These are phyloP conservation scores for Dioscorea alata DNA, from an alignment of 106 monocot species.

Conservation along the genomic window DNA sequence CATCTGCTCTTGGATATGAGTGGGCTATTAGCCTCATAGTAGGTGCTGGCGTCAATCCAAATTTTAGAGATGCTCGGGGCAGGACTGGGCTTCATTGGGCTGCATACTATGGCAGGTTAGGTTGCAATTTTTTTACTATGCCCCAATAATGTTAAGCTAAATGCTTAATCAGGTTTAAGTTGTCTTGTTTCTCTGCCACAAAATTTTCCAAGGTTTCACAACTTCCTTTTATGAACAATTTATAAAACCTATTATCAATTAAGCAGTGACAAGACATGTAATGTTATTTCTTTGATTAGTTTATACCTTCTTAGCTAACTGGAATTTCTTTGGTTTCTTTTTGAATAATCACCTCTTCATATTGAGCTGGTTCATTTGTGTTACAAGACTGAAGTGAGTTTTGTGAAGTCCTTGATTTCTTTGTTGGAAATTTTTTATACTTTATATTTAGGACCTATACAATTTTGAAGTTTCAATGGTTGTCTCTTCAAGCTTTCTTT, in stretches of 20 bases:
- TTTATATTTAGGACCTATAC: too few species aligned
- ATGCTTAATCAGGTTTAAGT: not conserved
- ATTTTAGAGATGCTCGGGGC: slow-evolving; percentile 47
- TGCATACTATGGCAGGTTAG: slow-evolving; percentile 54
- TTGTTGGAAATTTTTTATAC: too few species aligned
- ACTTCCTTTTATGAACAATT: not conserved
- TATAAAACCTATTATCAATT: not conserved
- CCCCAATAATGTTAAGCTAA: not conserved
- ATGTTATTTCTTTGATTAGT: too few species aligned
- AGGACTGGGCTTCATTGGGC: slow-evolving; percentile 66
- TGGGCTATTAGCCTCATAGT: slow-evolving; percentile 47
- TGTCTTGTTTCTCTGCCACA: not conserved
- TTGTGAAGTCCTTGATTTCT: too few species aligned
- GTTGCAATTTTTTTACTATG: not conserved
- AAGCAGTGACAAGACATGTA: too few species aligned
- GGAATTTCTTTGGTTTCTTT: too few species aligned
- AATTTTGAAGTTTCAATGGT: too few species aligned
- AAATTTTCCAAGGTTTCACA: not conserved
- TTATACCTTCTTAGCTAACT: too few species aligned
- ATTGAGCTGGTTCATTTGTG: too few species aligned
- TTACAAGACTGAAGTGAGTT: too few species aligned
- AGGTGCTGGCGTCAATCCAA: slow-evolving; percentile 40
- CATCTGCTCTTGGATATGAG: slow-evolving; percentile 62
- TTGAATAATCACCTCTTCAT: too few species aligned
- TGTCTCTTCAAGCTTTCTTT: too few species aligned